Percentiles rank a stretch among this genome's conserved stretches.
phyloP scores from a whole-genome alignment of 495 filamentous ascomycete species.

The Massariosphaeria phaeospora region DNA sequence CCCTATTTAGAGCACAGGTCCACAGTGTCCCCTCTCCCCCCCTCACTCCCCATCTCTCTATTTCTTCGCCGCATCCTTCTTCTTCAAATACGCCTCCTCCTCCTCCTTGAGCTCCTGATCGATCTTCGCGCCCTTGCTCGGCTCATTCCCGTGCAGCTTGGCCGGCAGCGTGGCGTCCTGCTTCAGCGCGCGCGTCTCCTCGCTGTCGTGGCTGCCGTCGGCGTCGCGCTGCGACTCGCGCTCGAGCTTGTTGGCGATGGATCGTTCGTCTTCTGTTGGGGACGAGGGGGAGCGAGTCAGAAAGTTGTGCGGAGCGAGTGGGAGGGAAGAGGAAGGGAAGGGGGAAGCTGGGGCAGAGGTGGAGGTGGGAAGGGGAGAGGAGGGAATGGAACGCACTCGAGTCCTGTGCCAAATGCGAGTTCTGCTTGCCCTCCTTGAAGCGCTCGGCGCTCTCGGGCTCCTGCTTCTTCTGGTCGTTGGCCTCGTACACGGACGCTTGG shows the following conservation, averaged over 20 bases:
- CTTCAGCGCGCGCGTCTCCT: conserved; percentile 51
- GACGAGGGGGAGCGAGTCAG: background rate
- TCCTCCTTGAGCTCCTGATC: conserved; percentile 44
- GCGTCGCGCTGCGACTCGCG: conserved; percentile 52
- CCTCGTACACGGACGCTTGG: conserved; percentile 51
- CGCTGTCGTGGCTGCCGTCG: background rate
- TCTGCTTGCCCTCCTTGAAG: conserved; percentile 61
- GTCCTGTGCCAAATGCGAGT: conserved; percentile 65
- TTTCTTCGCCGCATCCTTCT: conserved; percentile 42
- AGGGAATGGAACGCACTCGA: conserved; percentile 52
- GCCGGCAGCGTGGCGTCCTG: conserved; percentile 35
- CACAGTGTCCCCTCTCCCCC: no score
- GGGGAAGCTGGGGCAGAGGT: background rate
- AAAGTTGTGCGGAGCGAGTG: background rate
- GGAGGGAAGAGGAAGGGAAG: background rate
- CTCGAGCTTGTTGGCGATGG: conserved; percentile 71
- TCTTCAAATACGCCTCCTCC: conserved; percentile 41
- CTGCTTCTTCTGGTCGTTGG: conserved; percentile 61
- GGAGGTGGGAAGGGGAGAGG: background rate
- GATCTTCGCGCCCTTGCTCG: conserved; percentile 44
- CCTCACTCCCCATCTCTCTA: no score
- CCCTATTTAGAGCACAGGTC: background rate
- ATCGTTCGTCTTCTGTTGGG: conserved; percentile 64
- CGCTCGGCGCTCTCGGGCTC: conserved; percentile 51
- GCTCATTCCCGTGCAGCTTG: conserved; percentile 43